Percentiles rank a stretch among this genome's conserved stretches.
Evolutionary conservation across 805 yeast species (phyloP).

Genomic region (Kluyveromyces starmeri): DNA sequence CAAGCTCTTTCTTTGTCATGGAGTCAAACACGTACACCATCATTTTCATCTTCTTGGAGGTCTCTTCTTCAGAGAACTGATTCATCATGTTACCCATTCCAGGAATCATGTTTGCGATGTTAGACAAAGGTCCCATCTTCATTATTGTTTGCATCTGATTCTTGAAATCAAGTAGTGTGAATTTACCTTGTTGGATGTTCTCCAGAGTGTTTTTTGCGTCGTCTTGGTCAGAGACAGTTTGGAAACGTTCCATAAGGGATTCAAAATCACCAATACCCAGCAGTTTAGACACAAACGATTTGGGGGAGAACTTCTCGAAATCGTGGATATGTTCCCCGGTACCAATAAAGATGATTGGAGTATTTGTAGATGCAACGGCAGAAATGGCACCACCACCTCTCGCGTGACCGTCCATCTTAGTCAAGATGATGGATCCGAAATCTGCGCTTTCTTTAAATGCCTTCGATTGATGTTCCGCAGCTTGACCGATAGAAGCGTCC

Average conservation of each 20-base stretch:
- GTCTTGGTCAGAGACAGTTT: constrained; percentile 57
- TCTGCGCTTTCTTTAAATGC: constrained; percentile 91
- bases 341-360: constrained; percentile 94
- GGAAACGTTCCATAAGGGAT: constrained; percentile 89
- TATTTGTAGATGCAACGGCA: constrained; percentile 93
- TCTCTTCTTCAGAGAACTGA: constrained; percentile 87
- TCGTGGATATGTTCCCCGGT: constrained; percentile 97
- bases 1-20: constrained; percentile 87
- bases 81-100: constrained; percentile 80
- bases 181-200: constrained; percentile 89
- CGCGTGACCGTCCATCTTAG: constrained; percentile 98
- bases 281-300: constrained; percentile 80
- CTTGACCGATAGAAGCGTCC: constrained; percentile 97
- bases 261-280: constrained; percentile 94
- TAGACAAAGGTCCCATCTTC: constrained; percentile 94
- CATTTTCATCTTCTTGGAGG: constrained; percentile 70
- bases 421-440: constrained; percentile 89
- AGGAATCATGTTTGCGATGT: constrained; percentile 93
- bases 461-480: constrained; percentile 88
- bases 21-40: constrained; percentile 93
- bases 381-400: constrained; percentile 99
- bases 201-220: constrained; percentile 87
- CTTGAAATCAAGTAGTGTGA: constrained; percentile 83
- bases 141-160: constrained; percentile 90
- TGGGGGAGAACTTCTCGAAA: constrained; percentile 83